Evolutionary conservation across 2,329 filamentous ascomycete species (phyloP).

Genomic region (Diaporthe citri): DNA sequence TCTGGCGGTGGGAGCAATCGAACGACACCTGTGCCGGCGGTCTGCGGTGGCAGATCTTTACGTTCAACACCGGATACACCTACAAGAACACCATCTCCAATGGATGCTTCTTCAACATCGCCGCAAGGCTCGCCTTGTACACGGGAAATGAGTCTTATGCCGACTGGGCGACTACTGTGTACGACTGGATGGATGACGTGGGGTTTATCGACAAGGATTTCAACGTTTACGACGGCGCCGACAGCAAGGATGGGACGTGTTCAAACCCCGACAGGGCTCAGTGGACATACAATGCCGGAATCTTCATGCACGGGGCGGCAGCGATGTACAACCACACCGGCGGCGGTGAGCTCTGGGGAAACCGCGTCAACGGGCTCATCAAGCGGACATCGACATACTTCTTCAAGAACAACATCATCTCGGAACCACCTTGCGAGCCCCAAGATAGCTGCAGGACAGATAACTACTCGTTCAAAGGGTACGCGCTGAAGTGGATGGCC

Average conservation of each 20-base stretch:
- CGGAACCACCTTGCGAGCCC: slow-evolving; percentile 75
- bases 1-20: slow-evolving; percentile 66
- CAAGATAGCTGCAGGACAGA: slow-evolving; percentile 73
- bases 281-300: slow-evolving; percentile 76
- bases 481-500: slow-evolving; percentile 74
- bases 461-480: slow-evolving; percentile 79
- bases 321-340: slow-evolving; percentile 76
- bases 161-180: slow-evolving; percentile 68
- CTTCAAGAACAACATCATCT: slow-evolving; percentile 69
- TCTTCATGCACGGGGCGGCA: slow-evolving; percentile 72
- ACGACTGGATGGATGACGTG: slow-evolving; percentile 67
- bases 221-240: slow-evolving; percentile 71
- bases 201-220: slow-evolving; percentile 67
- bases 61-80: slow-evolving; percentile 79
- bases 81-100: slow-evolving; percentile 79
- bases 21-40: slow-evolving; percentile 76
- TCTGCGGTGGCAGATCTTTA: slow-evolving; percentile 82
- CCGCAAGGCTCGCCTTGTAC: slow-evolving; percentile 76
- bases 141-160: slow-evolving; percentile 74
- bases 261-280: slow-evolving; percentile 69
- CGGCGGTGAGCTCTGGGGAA: slow-evolving; percentile 66
- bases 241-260: slow-evolving; percentile 62
- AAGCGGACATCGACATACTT: slow-evolving; percentile 61
- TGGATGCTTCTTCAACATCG: slow-evolving; percentile 71
- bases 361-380: slow-evolving; percentile 66